phyloP scores from a whole-genome alignment of 163 green algal genomes.

The Scenedesmus sp. region DNA sequence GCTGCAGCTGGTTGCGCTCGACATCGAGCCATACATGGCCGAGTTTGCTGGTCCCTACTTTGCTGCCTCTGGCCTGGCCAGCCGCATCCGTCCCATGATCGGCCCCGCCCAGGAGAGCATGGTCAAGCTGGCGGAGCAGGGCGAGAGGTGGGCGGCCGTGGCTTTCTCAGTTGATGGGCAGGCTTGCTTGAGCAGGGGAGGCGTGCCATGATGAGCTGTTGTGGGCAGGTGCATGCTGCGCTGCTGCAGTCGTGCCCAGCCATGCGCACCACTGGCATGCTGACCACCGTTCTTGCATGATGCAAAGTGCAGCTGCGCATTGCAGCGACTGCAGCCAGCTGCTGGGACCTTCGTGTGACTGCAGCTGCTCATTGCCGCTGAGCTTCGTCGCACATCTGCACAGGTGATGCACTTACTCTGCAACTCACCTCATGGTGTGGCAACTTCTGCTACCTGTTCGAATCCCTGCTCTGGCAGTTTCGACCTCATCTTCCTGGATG shows the following conservation, averaged over 20 bases:
- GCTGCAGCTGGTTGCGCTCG: conserved; percentile 66
- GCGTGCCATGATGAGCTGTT: too few relatives aligned
- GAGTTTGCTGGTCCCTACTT: conserved; percentile 65
- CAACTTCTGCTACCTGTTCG: not conserved
- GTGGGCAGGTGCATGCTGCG: not conserved
- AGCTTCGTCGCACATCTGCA: not conserved
- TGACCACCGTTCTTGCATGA: too few relatives aligned
- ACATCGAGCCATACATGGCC: conserved; percentile 72
- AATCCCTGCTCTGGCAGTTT: conserved; percentile 34
- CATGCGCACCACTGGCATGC: too few relatives aligned
- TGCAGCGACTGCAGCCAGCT: too few relatives aligned
- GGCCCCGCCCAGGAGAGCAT: conserved; percentile 61
- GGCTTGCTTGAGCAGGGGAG: too few relatives aligned
- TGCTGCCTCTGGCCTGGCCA: conserved; percentile 56
- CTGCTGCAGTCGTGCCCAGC: not conserved
- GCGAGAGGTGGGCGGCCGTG: conserved; percentile 19
- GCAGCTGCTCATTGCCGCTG: too few relatives aligned
- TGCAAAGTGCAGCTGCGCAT: too few relatives aligned
- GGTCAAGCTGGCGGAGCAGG: conserved; percentile 50
- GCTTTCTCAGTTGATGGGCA: too few relatives aligned
- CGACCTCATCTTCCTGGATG: conserved; percentile 72
- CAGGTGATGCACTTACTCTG: too few relatives aligned
- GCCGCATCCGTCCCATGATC: conserved; percentile 56
- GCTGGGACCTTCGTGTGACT: too few relatives aligned
- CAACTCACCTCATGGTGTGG: not conserved